Evolutionary conservation across 306 rosid genomes (phyloP).

Genomic region (Sophora flavescens): DNA sequence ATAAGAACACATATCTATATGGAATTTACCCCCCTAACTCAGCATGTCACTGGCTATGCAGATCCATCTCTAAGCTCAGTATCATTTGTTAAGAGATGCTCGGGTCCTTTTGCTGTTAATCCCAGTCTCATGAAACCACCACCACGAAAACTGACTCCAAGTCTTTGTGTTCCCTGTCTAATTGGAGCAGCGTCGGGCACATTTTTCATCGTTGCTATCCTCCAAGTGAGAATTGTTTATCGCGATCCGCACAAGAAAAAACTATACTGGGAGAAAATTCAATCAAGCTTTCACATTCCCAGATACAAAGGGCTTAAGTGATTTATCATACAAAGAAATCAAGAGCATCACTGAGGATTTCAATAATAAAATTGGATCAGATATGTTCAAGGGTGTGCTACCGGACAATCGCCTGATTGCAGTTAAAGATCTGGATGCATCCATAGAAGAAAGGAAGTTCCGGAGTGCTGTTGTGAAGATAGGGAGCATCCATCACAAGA

Average conservation of each 20-base stretch:
- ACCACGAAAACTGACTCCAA: constrained; percentile 43
- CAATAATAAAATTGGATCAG: constrained; percentile 63
- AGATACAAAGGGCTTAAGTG: constrained; percentile 61
- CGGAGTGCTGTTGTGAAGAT: constrained; percentile 63
- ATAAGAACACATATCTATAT: constrained; percentile 57
- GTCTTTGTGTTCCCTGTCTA: constrained; percentile 64
- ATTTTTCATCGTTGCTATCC: constrained; percentile 49
- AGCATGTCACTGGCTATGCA: constrained; percentile 67
- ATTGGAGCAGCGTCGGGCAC: constrained; percentile 71
- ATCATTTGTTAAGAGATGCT: constrained; percentile 75
- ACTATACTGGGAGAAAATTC: constrained; percentile 45
- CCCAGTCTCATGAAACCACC: constrained; percentile 48
- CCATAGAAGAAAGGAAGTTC: constrained; percentile 74
- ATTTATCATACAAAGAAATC: constrained; percentile 67
- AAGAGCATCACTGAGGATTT: constrained; percentile 67
- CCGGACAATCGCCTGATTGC: constrained; percentile 57
- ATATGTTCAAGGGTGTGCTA: constrained; percentile 69
- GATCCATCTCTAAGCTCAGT: constrained; percentile 68
- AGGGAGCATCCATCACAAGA: constrained; percentile 79
- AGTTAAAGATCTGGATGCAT: constrained; percentile 60
- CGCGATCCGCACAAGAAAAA: constrained; percentile 59
- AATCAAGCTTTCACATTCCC: constrained; percentile 46
- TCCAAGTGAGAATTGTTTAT: constrained; percentile 69
- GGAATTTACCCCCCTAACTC: constrained; percentile 72
- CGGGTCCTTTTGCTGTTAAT: constrained; percentile 74